Evolutionary conservation across 306 rosid genomes (phyloP).

Genomic region (Alnus rubra): DNA sequence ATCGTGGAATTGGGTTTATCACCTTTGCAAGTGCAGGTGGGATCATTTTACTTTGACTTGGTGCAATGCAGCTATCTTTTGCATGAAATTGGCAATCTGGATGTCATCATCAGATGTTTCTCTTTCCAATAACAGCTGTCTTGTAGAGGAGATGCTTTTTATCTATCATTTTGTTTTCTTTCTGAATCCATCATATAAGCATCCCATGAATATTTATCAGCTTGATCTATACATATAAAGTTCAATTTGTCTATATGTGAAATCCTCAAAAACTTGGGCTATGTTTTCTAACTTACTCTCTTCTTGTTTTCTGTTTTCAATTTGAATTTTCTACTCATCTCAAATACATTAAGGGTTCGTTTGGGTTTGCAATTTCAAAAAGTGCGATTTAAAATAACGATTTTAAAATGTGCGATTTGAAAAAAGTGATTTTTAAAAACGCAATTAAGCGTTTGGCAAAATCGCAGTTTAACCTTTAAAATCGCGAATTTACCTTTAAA

Average conservation of each 20-base stretch:
- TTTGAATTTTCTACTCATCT: not conserved
- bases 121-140: no score
- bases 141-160: not conserved
- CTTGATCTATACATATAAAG: not conserved
- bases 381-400: no score
- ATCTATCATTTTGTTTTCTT: not conserved
- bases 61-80: slow-evolving; percentile 17
- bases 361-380: no score
- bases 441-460: no score
- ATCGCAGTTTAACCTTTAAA: no score
- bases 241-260: not conserved
- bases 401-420: no score
- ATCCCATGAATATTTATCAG: not conserved
- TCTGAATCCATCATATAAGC: not conserved
- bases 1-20: slow-evolving; percentile 96
- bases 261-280: not conserved
- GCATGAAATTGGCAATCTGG: not conserved
- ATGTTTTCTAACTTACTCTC: not conserved
- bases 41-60: slow-evolving; percentile 21
- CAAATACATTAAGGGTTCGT: no score
- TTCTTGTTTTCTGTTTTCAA: not conserved
- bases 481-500: no score
- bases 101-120: no score
- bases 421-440: no score
- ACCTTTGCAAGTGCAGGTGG: slow-evolving; percentile 93